Percentiles rank a stretch among this genome's conserved stretches.
Evolutionary conservation across 805 yeast species (phyloP).

Genomic region (Yarrowia sp.): DNA sequence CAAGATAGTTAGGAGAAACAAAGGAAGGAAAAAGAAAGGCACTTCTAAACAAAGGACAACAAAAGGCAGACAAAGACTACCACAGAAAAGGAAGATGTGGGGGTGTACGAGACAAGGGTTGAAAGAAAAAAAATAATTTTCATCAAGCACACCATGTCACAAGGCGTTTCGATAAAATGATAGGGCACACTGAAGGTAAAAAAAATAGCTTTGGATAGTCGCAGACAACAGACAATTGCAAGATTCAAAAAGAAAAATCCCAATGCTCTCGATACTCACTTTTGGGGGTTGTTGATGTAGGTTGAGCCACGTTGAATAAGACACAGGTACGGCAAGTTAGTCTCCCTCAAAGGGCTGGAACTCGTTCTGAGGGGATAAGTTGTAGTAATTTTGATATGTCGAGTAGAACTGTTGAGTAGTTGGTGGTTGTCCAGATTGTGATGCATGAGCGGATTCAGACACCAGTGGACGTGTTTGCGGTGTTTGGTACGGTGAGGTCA

Average conservation of each 20-base stretch:
- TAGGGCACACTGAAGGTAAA: no score
- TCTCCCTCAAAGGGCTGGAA: conserved; percentile 14
- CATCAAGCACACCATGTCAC: neutral
- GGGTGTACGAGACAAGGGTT: neutral
- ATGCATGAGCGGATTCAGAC: neutral
- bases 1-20: neutral
- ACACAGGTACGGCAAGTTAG: neutral
- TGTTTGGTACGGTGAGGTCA: neutral
- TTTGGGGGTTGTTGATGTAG: neutral
- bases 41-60: neutral
- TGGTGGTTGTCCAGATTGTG: neutral
- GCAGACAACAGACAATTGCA: no score
- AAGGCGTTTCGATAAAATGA: no score
- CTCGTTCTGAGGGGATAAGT: conserved; percentile 3
- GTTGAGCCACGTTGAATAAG: neutral
- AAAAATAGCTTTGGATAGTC: no score
- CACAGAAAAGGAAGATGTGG: neutral
- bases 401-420: neutral
- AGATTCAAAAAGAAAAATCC: neutral
- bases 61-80: neutral
- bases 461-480: neutral
- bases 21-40: neutral
- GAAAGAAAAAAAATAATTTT: neutral
- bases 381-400: conserved; percentile 17
- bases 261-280: neutral